Base-by-base conservation (phyloP, 2,329 filamentous ascomycete genomes). In the Aulographum hederae region DNA sequence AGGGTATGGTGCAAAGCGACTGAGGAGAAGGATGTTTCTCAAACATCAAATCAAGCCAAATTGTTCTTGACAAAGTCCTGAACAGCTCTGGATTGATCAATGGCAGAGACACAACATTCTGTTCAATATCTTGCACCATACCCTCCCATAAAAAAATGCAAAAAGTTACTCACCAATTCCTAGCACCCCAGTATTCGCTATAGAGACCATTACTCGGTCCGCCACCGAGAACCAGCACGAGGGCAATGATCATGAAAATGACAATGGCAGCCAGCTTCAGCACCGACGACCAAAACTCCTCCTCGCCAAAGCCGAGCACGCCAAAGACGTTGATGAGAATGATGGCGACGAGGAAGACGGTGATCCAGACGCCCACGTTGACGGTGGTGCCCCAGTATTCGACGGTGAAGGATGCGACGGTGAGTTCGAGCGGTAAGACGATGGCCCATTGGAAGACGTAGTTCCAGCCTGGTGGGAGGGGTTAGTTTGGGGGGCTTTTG, bases 231-330 rank as follows among this genome's bases (percentile, higher is more conserved):
- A 38, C 37, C 11, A 37, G 15, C 6, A 38, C 36, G 14, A 38
- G 28, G 12, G 18, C 28, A 19, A 38, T 31, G 37, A 54, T 47
- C 46, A 54, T 52, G 43, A 54, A 54, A 34, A 52, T 43, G 34
- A 52, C 37, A n/a, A 46, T 50, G 1, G 51, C 50, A 6, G 37
- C 30, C 12, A 53, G 45, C 38, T 54, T 54, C 32, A 54, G 38
- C 20, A 42, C 39, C 11, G 48, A 48, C 0, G 48, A 50, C 48
- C 49, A 52, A 37, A 52, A 54, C 25, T 54, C 51, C 40, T 52
- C 37, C 60, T 63, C 67, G 36, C 56, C 65, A 34, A 67, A 69
- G n/a, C 64, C 63, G n/a, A 58, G 51, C 8, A 72, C 63, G 16
- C 67, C 65, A 37, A 69, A 68, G 34, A 70, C 36, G 43, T 69